phyloP scores from a whole-genome alignment of 495 filamentous ascomycete species.

The Gamarada debralockiae region DNA sequence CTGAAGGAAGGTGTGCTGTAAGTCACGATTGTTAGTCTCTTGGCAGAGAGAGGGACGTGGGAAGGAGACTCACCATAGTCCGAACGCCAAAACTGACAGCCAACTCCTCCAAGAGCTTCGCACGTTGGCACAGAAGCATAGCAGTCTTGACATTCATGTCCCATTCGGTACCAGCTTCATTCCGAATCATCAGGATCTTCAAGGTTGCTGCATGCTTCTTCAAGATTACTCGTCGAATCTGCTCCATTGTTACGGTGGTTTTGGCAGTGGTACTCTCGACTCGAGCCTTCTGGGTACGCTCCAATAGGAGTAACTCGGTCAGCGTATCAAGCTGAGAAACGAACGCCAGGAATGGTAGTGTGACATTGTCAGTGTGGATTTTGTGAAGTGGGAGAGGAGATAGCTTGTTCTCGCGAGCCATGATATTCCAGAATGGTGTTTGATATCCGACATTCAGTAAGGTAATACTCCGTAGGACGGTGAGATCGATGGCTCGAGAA shows the following conservation, averaged over 20 bases:
- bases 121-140: conserved; percentile 41
- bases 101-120: conserved; percentile 47
- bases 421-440: conserved; percentile 48
- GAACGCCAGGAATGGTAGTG: conserved; percentile 43
- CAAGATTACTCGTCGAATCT: conserved; percentile 47
- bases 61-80: conserved; percentile 41
- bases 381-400: conserved; percentile 45
- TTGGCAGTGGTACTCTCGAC: conserved; percentile 44
- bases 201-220: conserved; percentile 42
- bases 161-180: conserved; percentile 46
- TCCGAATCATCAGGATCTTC: conserved; percentile 45
- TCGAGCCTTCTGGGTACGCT: conserved; percentile 43
- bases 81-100: conserved; percentile 45
- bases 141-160: conserved; percentile 48
- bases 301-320: conserved; percentile 55
- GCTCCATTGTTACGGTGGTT: conserved; percentile 41
- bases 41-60: not conserved
- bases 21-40: conserved; percentile 6
- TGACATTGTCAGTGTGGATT: conserved; percentile 59
- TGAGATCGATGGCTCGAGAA: conserved; percentile 47
- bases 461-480: conserved; percentile 45
- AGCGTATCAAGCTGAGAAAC: conserved; percentile 45
- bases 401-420: conserved; percentile 46
- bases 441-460: conserved; percentile 60
- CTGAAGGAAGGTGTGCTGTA: conserved; percentile 50